These are phyloP conservation scores for Coffea eugenioides DNA, from an alignment of 257 asterid genomes.

Conservation along the genomic window DNA sequence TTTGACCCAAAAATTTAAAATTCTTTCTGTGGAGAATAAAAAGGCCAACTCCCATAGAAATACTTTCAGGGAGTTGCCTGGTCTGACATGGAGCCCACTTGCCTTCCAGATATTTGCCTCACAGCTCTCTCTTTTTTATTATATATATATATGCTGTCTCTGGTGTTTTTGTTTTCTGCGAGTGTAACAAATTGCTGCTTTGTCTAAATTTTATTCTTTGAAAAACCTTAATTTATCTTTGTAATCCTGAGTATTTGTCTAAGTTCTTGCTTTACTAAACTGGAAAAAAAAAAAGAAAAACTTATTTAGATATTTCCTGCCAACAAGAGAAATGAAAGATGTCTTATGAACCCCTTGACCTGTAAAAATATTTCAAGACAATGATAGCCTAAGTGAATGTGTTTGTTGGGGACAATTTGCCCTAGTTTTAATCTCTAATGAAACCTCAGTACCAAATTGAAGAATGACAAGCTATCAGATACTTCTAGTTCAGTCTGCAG, in stretches of 20 bases:
- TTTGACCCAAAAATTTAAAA: background rate
- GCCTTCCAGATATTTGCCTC: background rate
- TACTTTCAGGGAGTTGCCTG: background rate
- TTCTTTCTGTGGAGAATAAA: background rate
- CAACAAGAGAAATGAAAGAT: background rate
- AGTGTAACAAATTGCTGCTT: background rate
- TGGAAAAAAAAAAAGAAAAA: background rate
- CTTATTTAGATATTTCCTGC: background rate
- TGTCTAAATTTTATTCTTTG: no score
- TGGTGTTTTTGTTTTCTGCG: no score
- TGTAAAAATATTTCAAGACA: background rate
- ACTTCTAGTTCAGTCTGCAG: background rate
- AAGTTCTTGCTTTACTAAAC: background rate
- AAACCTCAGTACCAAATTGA: background rate
- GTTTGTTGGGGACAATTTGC: background rate
- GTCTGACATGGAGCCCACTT: background rate
- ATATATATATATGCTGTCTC: background rate
- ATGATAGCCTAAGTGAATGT: background rate
- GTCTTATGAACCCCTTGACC: background rate
- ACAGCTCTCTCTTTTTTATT: background rate
- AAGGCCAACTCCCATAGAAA: background rate
- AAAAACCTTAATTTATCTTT: background rate
- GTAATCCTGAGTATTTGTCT: background rate
- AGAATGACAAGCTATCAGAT: background rate
- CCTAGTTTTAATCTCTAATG: background rate